Percentiles rank a stretch among this genome's conserved stretches.
phyloP scores from a whole-genome alignment of 768 basidiomycete species.

The Lactarius trivialis region DNA sequence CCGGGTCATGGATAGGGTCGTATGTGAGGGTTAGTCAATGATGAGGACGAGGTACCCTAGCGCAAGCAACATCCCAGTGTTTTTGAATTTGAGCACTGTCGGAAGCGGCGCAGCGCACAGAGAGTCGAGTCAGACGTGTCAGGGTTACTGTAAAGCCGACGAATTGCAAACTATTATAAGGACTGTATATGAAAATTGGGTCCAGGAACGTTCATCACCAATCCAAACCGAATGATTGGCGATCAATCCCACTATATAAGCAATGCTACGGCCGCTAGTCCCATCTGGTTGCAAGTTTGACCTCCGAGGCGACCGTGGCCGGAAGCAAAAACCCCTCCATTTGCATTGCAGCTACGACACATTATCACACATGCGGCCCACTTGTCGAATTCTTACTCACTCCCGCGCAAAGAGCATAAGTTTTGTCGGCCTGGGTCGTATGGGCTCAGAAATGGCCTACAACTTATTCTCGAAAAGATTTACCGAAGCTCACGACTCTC shows the following conservation, averaged over 20 bases:
- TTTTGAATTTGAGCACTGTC: not conserved
- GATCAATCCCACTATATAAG: not conserved
- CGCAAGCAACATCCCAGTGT: not conserved
- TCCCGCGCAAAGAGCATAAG: constrained; percentile 43
- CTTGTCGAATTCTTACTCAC: constrained; percentile 34
- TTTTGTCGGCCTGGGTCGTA: constrained; percentile 83
- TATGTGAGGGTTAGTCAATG: not conserved
- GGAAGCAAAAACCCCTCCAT: not conserved
- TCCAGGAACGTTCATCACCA: not conserved
- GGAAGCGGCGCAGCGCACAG: not conserved
- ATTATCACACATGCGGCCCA: constrained; percentile 42
- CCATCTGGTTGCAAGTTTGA: not conserved
- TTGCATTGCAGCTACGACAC: not conserved
- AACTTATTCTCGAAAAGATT: constrained; percentile 77
- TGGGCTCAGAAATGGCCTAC: constrained; percentile 83
- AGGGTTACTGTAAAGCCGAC: too few relatives aligned
- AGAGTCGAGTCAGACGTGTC: not conserved
- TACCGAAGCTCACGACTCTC: constrained; percentile 42
- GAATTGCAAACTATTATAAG: not conserved
- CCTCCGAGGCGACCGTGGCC: not conserved
- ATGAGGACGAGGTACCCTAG: not conserved
- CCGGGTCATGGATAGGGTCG: not conserved
- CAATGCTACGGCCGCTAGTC: not conserved
- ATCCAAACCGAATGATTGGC: not conserved
- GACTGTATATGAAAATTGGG: too few relatives aligned